Conservation (phyloP, 192 early-diverging fungal genomes). For the Mortierella claussenii region DNA sequence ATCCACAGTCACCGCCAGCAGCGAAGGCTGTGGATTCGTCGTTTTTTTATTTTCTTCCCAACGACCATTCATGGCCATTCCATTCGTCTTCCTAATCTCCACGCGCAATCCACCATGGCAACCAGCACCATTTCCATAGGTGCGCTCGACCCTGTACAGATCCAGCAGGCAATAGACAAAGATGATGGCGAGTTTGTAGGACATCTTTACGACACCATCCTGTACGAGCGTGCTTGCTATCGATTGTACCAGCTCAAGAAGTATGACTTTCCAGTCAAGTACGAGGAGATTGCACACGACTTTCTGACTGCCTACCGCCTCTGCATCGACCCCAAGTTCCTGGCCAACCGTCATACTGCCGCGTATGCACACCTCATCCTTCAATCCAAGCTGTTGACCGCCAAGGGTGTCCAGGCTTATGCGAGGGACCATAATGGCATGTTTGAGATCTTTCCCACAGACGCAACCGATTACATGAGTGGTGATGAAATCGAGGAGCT, state of each 20-base stretch:
- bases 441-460: constrained; percentile 26
- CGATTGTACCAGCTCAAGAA: constrained; percentile 26
- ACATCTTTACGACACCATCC: constrained; percentile 27
- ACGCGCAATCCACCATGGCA: too few relatives aligned
- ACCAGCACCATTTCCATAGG: too few relatives aligned
- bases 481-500: constrained; percentile 24
- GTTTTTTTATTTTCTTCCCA: too few relatives aligned
- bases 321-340: constrained; percentile 31
- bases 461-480: not conserved
- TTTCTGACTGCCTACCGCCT: constrained; percentile 17
- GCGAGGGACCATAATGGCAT: constrained; percentile 11
- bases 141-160: too few relatives aligned
- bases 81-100: too few relatives aligned
- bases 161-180: too few relatives aligned
- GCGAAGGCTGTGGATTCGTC: too few relatives aligned
- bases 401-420: constrained; percentile 11
- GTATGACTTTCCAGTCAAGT: constrained; percentile 32
- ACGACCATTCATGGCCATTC: too few relatives aligned
- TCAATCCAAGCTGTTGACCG: constrained; percentile 15
- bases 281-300: constrained; percentile 26
- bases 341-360: constrained; percentile 5
- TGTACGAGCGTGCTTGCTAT: constrained; percentile 39
- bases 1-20: too few relatives aligned
- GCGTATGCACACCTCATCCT: constrained; percentile 8
- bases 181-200: constrained; percentile 38